These are phyloP conservation scores for Wickerhamiella sorbophila DNA, from an alignment of 805 yeast genomes.

Conservation along the genomic window DNA sequence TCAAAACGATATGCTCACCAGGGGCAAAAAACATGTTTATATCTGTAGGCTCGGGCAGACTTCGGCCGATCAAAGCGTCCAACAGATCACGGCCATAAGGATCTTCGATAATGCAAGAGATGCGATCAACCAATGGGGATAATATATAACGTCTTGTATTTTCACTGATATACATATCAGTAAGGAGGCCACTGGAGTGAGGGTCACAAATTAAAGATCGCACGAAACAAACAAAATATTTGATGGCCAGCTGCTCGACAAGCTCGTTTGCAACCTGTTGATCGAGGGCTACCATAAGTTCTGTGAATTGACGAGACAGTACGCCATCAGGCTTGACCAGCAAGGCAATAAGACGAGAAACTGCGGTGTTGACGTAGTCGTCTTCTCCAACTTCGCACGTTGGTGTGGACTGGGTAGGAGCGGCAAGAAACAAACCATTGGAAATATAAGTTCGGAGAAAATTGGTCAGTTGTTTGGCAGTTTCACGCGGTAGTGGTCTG, in stretches of 20 bases:
- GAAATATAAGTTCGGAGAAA: slow-evolving; percentile 3
- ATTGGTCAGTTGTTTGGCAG: slow-evolving; percentile 10
- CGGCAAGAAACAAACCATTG: background rate
- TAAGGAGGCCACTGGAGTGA: slow-evolving; percentile 15
- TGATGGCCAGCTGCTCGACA: background rate
- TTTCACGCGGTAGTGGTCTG: slow-evolving; percentile 7
- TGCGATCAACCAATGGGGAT: slow-evolving; percentile 6
- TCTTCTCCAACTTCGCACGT: background rate
- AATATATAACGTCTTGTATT: slow-evolving; percentile 15
- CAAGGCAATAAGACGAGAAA: background rate
- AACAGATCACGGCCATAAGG: slow-evolving; percentile 4
- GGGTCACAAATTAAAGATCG: slow-evolving; percentile 11
- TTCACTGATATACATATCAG: slow-evolving; percentile 15
- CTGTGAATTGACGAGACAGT: background rate
- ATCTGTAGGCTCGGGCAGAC: background rate
- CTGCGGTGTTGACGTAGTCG: background rate
- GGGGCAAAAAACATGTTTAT: slow-evolving; percentile 5
- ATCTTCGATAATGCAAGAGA: slow-evolving; percentile 7
- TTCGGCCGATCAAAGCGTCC: background rate
- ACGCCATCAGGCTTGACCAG: background rate
- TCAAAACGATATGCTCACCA: slow-evolving; percentile 19
- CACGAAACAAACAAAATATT: background rate
- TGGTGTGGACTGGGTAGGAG: background rate
- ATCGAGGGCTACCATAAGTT: background rate
- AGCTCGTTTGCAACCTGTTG: background rate